Evolutionary conservation across 148 eudicot species (phyloP), one percentile per base, ranked within the genome.

Genomic region (Silene uniflora): DNA sequence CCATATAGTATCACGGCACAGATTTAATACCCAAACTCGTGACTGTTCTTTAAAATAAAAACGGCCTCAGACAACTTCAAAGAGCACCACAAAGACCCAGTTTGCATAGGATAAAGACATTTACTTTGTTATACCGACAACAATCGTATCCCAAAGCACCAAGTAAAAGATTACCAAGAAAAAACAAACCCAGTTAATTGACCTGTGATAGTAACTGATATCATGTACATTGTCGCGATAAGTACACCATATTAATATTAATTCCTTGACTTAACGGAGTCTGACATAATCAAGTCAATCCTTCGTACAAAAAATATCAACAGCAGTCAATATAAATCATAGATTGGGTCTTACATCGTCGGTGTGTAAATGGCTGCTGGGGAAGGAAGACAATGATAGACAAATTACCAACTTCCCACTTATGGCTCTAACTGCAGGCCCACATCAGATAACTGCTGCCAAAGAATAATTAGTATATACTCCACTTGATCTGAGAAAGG

Each of bases 391-490:
- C 73, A 64, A 47, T 56, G 75, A 62, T 71, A 66, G 81, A 78
- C 76, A 66, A 64, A 4, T 24, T 69, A 74, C 82, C 62, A 74
- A 79, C 77, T 74, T 47, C 74, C 73, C 67, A 74, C 74, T 69
- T 79, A 10, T 62, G 32, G 68, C 73, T 67, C 64, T 21, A 29
- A 25, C 69, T 67, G 32, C 64, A 56, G 74, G 27, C 83, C 80
- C 83, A 76, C 83, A 67, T 27, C 46, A 46, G 46, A 49, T 39
- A 71, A 74, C 69, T 67, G 78, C 76, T 76, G 75, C 76, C 83
- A 85, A 85, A 87, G 81, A 87, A 85, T 87, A 67, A 66, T 47
- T 49, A 69, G 73, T 74, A 35, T 61, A 70, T 35, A 29, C 23
- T 71, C 42, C 47, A 54, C 35, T 71, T 69, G 55, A 62, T 62